Conservation (phyloP, 768 basidiomycete genomes). For the Russula sp. region DNA sequence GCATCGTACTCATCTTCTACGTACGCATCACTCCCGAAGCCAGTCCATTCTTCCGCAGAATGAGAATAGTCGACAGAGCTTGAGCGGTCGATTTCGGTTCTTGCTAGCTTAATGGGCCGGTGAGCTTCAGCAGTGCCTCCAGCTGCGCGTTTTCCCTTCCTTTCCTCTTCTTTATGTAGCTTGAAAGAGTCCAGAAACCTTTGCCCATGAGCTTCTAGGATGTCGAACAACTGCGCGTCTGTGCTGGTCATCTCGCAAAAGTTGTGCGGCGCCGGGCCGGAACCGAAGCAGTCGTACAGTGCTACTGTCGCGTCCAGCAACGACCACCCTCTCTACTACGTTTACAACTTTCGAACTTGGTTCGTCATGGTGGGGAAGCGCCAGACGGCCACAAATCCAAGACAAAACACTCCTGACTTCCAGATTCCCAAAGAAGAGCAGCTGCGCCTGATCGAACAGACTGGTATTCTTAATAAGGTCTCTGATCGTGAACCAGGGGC, state of each 20-base stretch:
- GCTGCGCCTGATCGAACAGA: constrained; percentile 18
- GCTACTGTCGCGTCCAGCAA: background rate
- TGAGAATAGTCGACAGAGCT: background rate
- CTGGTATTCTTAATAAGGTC: constrained; percentile 39
- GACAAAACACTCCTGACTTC: background rate
- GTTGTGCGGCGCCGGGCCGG: background rate
- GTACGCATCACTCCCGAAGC: constrained; percentile 27
- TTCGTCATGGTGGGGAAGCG: constrained; percentile 13
- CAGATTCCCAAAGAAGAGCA: constrained; percentile 23
- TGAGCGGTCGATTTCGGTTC: constrained; percentile 1
- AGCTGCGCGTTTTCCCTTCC: constrained; percentile 13
- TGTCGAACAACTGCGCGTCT: constrained; percentile 33
- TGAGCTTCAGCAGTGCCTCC: background rate
- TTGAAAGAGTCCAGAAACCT: constrained; percentile 41
- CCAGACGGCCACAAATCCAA: background rate
- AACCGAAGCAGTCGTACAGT: background rate
- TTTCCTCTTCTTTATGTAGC: constrained; percentile 26
- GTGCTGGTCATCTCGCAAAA: constrained; percentile 18
- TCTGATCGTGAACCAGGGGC: background rate
- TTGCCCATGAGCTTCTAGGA: constrained; percentile 43
- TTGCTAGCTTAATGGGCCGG: constrained; percentile 3
- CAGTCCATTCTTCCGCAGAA: constrained; percentile 40
- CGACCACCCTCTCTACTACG: background rate
- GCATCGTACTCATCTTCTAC: constrained; percentile 19
- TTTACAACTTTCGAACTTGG: background rate